Conservation (phyloP, 768 basidiomycete genomes). For the Trametes elegans region DNA sequence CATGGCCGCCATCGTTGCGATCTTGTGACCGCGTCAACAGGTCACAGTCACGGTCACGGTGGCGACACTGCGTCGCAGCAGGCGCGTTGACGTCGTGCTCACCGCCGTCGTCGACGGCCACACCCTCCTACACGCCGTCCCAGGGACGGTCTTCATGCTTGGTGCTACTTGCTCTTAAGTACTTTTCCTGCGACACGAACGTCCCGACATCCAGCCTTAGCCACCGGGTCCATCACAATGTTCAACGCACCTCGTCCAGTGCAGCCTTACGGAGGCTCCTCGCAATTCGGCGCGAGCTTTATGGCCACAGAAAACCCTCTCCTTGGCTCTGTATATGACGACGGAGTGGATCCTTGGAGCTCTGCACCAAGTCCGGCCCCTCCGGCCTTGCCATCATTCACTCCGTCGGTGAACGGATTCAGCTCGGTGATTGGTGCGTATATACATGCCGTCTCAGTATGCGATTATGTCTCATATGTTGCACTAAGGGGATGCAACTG, state of each 20-base stretch:
- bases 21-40: conserved; percentile 16
- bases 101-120: conserved; percentile 1
- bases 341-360: conserved; percentile 80
- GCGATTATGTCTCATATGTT: neutral
- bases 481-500: conserved; percentile 66
- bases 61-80: conserved; percentile 1
- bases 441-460: neutral
- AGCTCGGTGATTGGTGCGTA: conserved; percentile 65
- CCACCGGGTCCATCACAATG: conserved; percentile 44
- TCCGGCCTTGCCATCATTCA: conserved; percentile 52
- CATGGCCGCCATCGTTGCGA: conserved; percentile 22
- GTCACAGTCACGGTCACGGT: conserved; percentile 3
- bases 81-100: conserved; percentile 12
- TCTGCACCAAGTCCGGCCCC: conserved; percentile 69
- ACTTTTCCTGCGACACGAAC: neutral
- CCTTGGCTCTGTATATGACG: conserved; percentile 64
- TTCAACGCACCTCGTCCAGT: conserved; percentile 81
- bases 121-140: neutral
- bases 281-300: conserved; percentile 63
- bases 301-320: conserved; percentile 73
- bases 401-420: conserved; percentile 51
- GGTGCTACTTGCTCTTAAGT: neutral
- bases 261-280: conserved; percentile 60
- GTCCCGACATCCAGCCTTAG: neutral
- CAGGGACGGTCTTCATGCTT: neutral